Base-by-base conservation (phyloP, 331 rosid genomes). In the Ulmus americana region DNA sequence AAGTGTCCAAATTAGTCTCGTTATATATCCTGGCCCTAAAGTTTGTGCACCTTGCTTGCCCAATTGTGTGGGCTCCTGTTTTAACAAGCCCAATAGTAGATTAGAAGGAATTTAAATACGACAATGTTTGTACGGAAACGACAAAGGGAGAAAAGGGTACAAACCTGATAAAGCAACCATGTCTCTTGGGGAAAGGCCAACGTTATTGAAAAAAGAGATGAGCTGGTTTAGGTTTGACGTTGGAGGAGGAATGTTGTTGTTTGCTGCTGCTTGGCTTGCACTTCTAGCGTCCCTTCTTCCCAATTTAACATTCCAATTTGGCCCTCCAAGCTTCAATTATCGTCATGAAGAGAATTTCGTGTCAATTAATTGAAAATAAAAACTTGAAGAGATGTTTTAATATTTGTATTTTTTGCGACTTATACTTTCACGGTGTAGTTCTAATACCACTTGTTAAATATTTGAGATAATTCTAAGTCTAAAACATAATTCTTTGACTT, bases 261-360 rank as follows among this genome's bases (percentile, higher is more conserved):
- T 92, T 10, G 98, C 94, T 11, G 87, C 96, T 10, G 94, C 64
- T 41, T 18, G 76, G 76, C 95, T 92, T 1, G 98, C 55, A 0
- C 81, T 86, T 46, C 28, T 86, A 0, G 95, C 75, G 35, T 92
- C 98, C 77, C 96, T 85, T 80, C 98, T 85, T 71, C 96, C 96
- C 47, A 92, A 74, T 60, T 86, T 92, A 0, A 92, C 95, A 53
- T 85, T 67, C 98, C 98, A 92, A 13, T 1, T 59, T 22, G 94
- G 95, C 0, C 98, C 96, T 65, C 91, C 96, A 42, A 92, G 95
- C 98, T 92, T 46, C 73, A 50, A 10, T 2, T 28, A 1, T 28
- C 2, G 35, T 28, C 35, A 28, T 28, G 35, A 28, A 28, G 35
- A 28, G 35, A 28, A 28, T 28, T 28, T 28, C 35, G 4, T 28